Base-by-base conservation (phyloP, 108 stramenopile genomes). In the Cyclostephanos invisitatus region DNA sequence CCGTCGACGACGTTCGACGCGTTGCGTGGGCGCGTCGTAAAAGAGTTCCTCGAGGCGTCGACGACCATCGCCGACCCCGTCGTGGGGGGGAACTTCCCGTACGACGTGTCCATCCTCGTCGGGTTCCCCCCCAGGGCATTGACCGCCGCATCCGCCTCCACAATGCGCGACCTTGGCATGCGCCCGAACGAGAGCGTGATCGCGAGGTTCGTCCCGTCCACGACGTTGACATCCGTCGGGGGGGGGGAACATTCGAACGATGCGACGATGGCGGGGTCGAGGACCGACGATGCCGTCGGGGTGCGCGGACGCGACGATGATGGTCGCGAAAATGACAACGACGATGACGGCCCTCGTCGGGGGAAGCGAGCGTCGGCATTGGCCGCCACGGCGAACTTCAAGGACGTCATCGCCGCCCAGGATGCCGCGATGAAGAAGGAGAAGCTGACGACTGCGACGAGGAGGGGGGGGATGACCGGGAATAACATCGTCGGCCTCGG, bases 51-150 rank as follows among this genome's bases (percentile, higher is more conserved):
- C 74, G 74, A 56, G 61, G 74, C 46, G 57, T 79, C 21, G 44
- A n/a, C n/a, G n/a, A n/a, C n/a, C n/a, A n/a, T n/a, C n/a, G n/a
- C n/a, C n/a, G n/a, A n/a, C n/a, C n/a, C n/a, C n/a, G 60, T 53
- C 32, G 32, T 32, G 3, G 32, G 32, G 32, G n/a, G 10, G n/a
- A 3, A n/a, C n/a, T n/a, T n/a, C n/a, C 17, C 35, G 0, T 70
- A 70, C 37, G 28, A 35, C 10, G 25, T 81, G 24, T 68, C 69
- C 0, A 74, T 70, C 49, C 27, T 74, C 37, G 72, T 62, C 25
- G 88, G 88, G 11, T 89, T 89, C 68, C 89, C 89, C 22, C 89
- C 89, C 32, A 86, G 79, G 21, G 49, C 58, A 11, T 35, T 89
- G 46, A 46, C 66, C 27, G 25, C 36, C 14, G 44, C 56, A n/a